Conservation (phyloP, 495 filamentous ascomycete species). For the Clavariopsis aquatica region DNA sequence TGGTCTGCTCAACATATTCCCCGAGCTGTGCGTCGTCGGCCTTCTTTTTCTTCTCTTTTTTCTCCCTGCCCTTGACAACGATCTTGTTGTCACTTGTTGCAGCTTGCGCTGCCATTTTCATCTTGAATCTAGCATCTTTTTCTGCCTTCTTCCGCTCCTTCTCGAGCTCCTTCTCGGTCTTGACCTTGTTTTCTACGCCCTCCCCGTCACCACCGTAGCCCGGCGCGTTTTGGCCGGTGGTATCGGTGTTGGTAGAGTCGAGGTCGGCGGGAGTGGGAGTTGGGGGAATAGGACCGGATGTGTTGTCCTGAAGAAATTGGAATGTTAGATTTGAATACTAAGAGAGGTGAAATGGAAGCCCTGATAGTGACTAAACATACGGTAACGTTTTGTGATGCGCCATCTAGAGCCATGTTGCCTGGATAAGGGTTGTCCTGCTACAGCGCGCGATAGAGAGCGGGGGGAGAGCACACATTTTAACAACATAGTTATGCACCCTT, state of each 20-base stretch:
- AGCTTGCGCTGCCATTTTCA: constrained; percentile 57
- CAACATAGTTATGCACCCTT: too few relatives aligned
- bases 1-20: constrained; percentile 47
- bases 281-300: too few relatives aligned
- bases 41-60: constrained; percentile 55
- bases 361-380: too few relatives aligned
- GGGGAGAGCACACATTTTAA: too few relatives aligned
- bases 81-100: constrained; percentile 34
- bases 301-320: too few relatives aligned
- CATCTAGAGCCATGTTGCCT: too few relatives aligned
- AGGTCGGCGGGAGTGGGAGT: constrained; percentile 3
- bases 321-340: too few relatives aligned
- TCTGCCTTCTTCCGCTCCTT: constrained; percentile 62
- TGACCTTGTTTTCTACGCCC: constrained; percentile 44
- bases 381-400: too few relatives aligned
- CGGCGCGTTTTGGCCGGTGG: constrained; percentile 43
- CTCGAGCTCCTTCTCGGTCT: constrained; percentile 53
- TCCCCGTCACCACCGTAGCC: constrained; percentile 46
- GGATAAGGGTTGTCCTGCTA: too few relatives aligned
- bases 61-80: constrained; percentile 18
- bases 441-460: too few relatives aligned
- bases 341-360: too few relatives aligned
- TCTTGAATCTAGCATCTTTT: constrained; percentile 60
- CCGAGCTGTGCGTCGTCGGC: constrained; percentile 40
- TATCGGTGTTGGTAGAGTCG: constrained; percentile 39